Percentiles rank a stretch among this genome's conserved stretches.
Conservation (phyloP, 345 rosid genomes). For the Rhodamnia rubescens region DNA sequence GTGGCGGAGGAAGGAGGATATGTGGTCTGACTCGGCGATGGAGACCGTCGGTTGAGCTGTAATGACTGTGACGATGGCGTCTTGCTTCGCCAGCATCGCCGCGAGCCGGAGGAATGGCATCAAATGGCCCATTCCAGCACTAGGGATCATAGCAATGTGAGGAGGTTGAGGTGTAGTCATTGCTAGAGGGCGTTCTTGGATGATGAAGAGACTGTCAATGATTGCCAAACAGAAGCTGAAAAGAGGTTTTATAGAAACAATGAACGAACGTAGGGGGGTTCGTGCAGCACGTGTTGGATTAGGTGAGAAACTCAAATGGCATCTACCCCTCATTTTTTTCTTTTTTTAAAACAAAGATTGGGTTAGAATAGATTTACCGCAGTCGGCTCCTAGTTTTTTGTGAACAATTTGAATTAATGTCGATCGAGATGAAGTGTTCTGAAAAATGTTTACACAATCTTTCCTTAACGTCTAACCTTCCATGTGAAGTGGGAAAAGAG, state of each 20-base stretch:
- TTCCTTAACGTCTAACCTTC: background rate
- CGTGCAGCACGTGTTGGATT: background rate
- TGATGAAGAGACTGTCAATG: background rate
- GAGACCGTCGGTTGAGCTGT: constrained; percentile 20
- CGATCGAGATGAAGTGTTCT: background rate
- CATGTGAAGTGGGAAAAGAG: background rate
- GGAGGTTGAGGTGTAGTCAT: constrained; percentile 5
- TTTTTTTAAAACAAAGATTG: background rate
- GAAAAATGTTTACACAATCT: background rate
- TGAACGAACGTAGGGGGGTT: background rate
- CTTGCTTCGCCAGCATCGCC: constrained; percentile 9
- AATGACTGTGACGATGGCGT: constrained; percentile 22
- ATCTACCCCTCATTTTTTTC: background rate
- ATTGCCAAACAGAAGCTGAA: background rate
- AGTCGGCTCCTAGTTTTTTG: background rate
- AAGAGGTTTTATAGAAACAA: background rate
- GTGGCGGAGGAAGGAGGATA: constrained; percentile 19
- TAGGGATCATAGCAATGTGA: constrained; percentile 26
- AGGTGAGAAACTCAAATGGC: background rate
- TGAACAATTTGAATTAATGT: background rate
- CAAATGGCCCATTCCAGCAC: constrained; percentile 21
- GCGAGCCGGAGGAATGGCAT: constrained; percentile 34
- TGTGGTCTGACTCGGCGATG: constrained; percentile 10
- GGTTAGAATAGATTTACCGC: background rate
- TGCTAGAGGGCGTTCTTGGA: background rate